phyloP scores from a whole-genome alignment of 75 land plant genomes.

The Chamaecyparis obtusa region DNA sequence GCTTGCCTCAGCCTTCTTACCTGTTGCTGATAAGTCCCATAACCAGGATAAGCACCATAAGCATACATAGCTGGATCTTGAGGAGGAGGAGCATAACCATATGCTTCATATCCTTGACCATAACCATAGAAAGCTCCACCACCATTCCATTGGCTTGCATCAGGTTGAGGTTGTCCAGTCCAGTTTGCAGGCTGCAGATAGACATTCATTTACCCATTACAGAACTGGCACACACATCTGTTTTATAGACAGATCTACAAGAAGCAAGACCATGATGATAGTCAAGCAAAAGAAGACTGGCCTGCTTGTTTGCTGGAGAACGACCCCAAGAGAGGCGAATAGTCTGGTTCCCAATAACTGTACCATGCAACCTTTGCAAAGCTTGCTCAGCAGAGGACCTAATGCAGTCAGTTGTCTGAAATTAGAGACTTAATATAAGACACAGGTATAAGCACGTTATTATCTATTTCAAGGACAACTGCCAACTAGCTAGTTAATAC shows the following conservation, averaged over 20 bases:
- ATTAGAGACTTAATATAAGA: neutral
- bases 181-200: slow-evolving; percentile 40
- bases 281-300: neutral
- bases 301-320: slow-evolving; percentile 86
- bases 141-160: slow-evolving; percentile 56
- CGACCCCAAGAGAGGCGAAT: slow-evolving; percentile 93
- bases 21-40: slow-evolving; percentile 60
- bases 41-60: slow-evolving; percentile 58
- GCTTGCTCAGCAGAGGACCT: slow-evolving; percentile 83
- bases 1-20: slow-evolving; percentile 25
- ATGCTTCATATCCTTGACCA: slow-evolving; percentile 68
- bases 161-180: slow-evolving; percentile 53
- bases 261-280: neutral
- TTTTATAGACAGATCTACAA: neutral
- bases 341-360: slow-evolving; percentile 65
- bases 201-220: neutral
- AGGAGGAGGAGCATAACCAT: slow-evolving; percentile 70
- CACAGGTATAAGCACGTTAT: neutral
- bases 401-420: neutral
- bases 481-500: neutral
- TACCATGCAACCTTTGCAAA: slow-evolving; percentile 62
- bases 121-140: slow-evolving; percentile 54
- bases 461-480: neutral
- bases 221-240: neutral
- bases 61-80: slow-evolving; percentile 70